These are phyloP conservation scores for Pichia sporocuriosa DNA, from an alignment of 805 yeast species.

Conservation along the genomic window DNA sequence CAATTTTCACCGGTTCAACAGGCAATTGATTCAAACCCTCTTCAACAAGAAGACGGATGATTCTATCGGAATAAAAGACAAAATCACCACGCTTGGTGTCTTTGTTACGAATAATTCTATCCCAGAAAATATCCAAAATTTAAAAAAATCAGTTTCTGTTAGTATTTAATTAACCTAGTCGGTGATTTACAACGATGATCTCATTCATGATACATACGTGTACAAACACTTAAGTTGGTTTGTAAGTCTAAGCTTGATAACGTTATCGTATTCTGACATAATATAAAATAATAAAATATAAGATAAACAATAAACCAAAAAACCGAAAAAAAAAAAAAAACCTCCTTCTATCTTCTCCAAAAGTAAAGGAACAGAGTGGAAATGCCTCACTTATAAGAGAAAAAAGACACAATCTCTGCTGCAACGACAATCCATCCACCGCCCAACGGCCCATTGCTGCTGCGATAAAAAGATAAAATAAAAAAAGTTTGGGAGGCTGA, in stretches of 20 bases:
- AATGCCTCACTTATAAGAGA: too few relatives aligned
- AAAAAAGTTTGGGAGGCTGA: too few relatives aligned
- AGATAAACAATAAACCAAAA: too few relatives aligned
- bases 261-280: slow-evolving; percentile 37
- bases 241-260: slow-evolving; percentile 72
- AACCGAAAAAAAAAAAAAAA: too few relatives aligned
- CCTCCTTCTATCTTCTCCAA: neutral
- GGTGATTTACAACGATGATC: too few relatives aligned
- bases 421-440: too few relatives aligned
- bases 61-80: slow-evolving; percentile 91
- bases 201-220: slow-evolving; percentile 50
- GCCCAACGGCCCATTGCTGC: neutral
- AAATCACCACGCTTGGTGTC: slow-evolving; percentile 83
- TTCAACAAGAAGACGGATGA: slow-evolving; percentile 88
- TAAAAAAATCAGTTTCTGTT: neutral
- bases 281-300: too few relatives aligned
- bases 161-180: too few relatives aligned
- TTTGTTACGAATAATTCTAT: slow-evolving; percentile 77
- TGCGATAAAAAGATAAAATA: too few relatives aligned
- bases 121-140: too few relatives aligned
- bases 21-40: slow-evolving; percentile 94
- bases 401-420: too few relatives aligned
- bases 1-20: slow-evolving; percentile 58
- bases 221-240: slow-evolving; percentile 84
- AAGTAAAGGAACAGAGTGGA: too few relatives aligned